Evolutionary conservation across 2,329 filamentous ascomycete species (phyloP).

Genomic region (Rhynchosporium graminicola): DNA sequence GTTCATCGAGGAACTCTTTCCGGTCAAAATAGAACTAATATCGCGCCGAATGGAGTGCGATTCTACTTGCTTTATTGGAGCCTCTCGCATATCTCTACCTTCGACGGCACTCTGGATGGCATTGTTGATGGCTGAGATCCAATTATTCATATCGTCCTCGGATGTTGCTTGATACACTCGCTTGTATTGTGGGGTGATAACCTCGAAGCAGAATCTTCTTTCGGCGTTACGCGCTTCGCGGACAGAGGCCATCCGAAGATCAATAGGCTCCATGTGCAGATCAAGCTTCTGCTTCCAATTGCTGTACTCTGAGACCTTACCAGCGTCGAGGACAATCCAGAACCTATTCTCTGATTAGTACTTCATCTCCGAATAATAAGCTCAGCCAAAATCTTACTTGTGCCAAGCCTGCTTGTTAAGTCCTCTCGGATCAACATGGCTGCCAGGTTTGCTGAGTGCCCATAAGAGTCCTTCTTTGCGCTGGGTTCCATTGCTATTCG

Average conservation of each 20-base stretch:
- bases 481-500: slow-evolving; percentile 60
- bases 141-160: slow-evolving; percentile 96
- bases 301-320: slow-evolving; percentile 95
- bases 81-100: slow-evolving; percentile 63
- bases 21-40: slow-evolving; percentile 89
- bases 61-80: slow-evolving; percentile 46
- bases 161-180: slow-evolving; percentile 97
- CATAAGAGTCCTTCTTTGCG: slow-evolving; percentile 93
- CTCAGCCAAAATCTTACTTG: slow-evolving; percentile 64
- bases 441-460: slow-evolving; percentile 89
- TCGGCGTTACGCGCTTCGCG: slow-evolving; percentile 94
- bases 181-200: slow-evolving; percentile 95
- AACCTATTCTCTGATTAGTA: slow-evolving; percentile 58
- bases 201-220: slow-evolving; percentile 94
- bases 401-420: slow-evolving; percentile 98
- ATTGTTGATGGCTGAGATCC: slow-evolving; percentile 97
- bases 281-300: slow-evolving; percentile 99
- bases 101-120: slow-evolving; percentile 95
- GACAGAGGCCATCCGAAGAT: slow-evolving; percentile 94
- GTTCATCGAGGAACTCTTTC: slow-evolving; percentile 76
- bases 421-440: slow-evolving; percentile 91
- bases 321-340: slow-evolving; percentile 97
- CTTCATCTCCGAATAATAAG: too few species aligned
- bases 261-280: slow-evolving; percentile 96
- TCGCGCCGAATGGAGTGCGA: slow-evolving; percentile 68